Evolutionary conservation across 352 stramenopile species (phyloP), one percentile per base, ranked within the genome.

Genomic region (Thalassiosira sp.): DNA sequence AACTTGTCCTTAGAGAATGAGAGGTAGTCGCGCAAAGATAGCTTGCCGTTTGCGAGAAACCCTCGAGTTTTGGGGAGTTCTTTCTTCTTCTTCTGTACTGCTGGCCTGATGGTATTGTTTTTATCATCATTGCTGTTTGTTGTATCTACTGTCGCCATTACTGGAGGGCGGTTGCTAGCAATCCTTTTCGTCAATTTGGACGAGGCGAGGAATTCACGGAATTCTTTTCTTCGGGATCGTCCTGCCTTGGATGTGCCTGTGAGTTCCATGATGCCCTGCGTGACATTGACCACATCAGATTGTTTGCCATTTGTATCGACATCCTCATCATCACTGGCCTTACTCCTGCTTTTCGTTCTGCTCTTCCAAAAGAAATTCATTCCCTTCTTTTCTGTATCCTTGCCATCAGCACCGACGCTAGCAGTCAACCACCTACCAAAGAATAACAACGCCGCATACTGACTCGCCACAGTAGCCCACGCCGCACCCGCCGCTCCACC

Each of bases 391-490:
- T 60, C 13, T 1, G 3, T 1, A 6, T 24, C 40, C 1, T 20
- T 20, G 11, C 20, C 10, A 40, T 40, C 31, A 10, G 5, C 31
- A 40, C 5, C 31, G 10, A 10, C 43, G 7, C 53, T 65, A 5
- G 61, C 51, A 20, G 65, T 70, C 52, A 93, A 62, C 87, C 85
- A 91, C 24, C 76, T 63, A 5, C 77, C 48, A 75, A 91, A 93
- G 42, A 91, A 65, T 2, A 64, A 60, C 2, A 91, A 51, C 0
- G 85, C 87, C 35, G 71, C 81, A 76, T 88, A 93, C 43, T 91
- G 87, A 42, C 73, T 86, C 33, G 89, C 78, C 5, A 90, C 77
- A 5, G 87, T 93, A 0, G 87, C 87, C 87, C 87, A 93, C 25
- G 85, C 85, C 25, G 87, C 87, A 16, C 87, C 87, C 5, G 85